A percentile compares a stretch with the other conserved stretches of the same genome.
phyloP scores from a whole-genome alignment of 1,284 basidiomycete genomes.

The Sporisorium exsertum region DNA sequence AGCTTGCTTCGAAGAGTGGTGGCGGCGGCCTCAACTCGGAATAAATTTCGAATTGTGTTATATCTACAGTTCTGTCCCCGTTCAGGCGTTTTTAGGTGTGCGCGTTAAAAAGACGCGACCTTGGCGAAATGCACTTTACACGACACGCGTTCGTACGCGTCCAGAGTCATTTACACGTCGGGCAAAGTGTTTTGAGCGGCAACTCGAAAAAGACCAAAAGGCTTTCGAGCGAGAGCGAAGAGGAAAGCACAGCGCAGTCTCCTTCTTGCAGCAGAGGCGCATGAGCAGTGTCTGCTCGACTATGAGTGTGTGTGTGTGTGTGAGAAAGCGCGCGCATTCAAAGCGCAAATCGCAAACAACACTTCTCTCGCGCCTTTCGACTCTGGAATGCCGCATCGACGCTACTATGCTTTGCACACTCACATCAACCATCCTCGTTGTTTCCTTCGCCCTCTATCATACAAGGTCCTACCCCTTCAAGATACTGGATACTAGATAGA shows the following conservation, averaged over 20 bases:
- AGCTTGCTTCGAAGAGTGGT: not conserved
- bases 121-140: conserved; percentile 22
- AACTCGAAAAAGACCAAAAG: not conserved
- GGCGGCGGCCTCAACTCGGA: not conserved
- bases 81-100: not conserved
- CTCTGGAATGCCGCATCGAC: not conserved
- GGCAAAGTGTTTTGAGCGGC: conserved; percentile 4
- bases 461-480: not conserved
- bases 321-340: not conserved
- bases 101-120: conserved; percentile 12
- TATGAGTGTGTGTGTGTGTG: not conserved
- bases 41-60: not conserved
- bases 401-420: not conserved
- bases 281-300: conserved; percentile 71
- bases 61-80: not conserved
- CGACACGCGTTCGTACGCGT: conserved; percentile 42
- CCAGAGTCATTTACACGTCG: conserved; percentile 41
- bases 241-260: conserved; percentile 3
- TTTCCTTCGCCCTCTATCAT: no score
- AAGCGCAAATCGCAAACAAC: not conserved
- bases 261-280: conserved; percentile 67
- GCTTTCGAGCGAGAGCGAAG: conserved; percentile 15
- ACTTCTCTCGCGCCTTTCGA: not conserved
- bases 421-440: not conserved
- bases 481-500: not conserved